These are phyloP conservation scores for Zymoseptoria passerinii DNA, from an alignment of 2,329 filamentous ascomycete species.

Conservation along the genomic window DNA sequence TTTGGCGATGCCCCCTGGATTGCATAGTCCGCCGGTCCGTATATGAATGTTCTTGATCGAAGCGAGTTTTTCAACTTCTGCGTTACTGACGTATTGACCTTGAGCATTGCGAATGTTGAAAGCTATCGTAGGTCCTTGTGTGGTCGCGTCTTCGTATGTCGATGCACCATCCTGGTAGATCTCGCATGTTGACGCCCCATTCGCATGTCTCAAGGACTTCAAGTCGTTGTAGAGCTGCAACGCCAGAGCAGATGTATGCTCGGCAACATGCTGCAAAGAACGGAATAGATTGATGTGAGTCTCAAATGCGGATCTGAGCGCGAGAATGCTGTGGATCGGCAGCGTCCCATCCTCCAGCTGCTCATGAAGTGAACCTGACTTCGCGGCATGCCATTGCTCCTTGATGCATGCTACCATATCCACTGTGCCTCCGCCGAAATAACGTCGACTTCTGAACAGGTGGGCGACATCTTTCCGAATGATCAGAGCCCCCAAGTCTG, in stretches of 20 bases:
- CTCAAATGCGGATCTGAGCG: conserved; percentile 64
- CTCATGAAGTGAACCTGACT: conserved; percentile 63
- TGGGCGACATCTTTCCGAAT: conserved; percentile 62
- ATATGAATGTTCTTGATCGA: conserved; percentile 71
- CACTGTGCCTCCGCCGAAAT: conserved; percentile 92
- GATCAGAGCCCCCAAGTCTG: conserved; percentile 78
- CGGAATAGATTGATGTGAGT: conserved; percentile 62
- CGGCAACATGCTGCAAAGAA: conserved; percentile 56
- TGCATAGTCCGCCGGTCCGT: conserved; percentile 82
- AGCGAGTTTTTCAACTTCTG: conserved; percentile 81
- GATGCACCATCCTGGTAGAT: conserved; percentile 45
- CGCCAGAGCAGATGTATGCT: conserved; percentile 61
- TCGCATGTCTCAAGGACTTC: conserved; percentile 55
- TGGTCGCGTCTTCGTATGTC: conserved; percentile 11
- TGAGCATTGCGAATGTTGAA: conserved; percentile 68
- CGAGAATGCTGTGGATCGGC: conserved; percentile 83
- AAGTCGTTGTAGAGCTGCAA: conserved; percentile 53
- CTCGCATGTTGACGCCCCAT: conserved; percentile 55
- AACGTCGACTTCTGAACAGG: conserved; percentile 57
- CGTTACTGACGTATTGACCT: conserved; percentile 69
- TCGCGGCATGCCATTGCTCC: conserved; percentile 75
- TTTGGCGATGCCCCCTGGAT: conserved; percentile 74
- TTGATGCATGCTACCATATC: conserved; percentile 70
- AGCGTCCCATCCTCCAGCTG: conserved; percentile 84
- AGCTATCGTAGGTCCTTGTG: conserved; percentile 66